Conservation (phyloP, 2,329 filamentous ascomycete genomes). For the Clonostachys chloroleuca region DNA sequence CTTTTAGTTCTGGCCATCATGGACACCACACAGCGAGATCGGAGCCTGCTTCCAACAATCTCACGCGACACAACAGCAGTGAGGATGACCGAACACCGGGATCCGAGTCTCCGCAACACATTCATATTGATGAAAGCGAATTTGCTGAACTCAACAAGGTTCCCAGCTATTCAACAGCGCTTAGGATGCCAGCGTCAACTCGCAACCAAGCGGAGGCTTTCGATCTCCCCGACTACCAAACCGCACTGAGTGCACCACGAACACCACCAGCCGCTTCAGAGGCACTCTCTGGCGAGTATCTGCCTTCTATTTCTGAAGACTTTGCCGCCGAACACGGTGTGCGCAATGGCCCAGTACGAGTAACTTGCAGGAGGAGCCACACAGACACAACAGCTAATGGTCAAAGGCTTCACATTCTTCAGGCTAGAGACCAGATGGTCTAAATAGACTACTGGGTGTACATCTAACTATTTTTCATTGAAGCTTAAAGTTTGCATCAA, state of each 20-base stretch:
- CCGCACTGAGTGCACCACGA: constrained; percentile 50
- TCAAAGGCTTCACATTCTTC: constrained; percentile 24
- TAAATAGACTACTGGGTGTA: constrained; percentile 2
- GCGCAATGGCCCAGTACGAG: too few relatives aligned
- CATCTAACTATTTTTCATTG: too few relatives aligned
- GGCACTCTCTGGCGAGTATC: too few relatives aligned
- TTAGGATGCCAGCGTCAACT: constrained; percentile 60
- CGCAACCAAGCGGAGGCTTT: constrained; percentile 41
- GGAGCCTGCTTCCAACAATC: constrained; percentile 35
- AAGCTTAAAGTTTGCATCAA: too few relatives aligned
- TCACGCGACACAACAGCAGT: constrained; percentile 50
- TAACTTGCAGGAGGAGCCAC: too few relatives aligned
- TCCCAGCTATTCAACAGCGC: constrained; percentile 72
- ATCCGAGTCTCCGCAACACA: constrained; percentile 50
- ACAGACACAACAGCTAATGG: too few relatives aligned
- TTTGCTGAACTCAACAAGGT: constrained; percentile 66
- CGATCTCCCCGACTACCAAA: constrained; percentile 62
- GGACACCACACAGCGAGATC: constrained; percentile 31
- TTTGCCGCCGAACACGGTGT: too few relatives aligned
- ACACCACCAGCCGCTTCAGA: constrained; percentile 30
- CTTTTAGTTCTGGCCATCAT: constrained; percentile 39
- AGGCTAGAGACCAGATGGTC: constrained; percentile 25
- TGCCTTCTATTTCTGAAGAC: too few relatives aligned
- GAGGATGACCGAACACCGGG: constrained; percentile 38
- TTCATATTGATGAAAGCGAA: constrained; percentile 54